A percentile compares a stretch with the other conserved stretches of the same genome.
Evolutionary conservation across 305 asterid genomes (phyloP).

Genomic region (Fraxinus floribunda): DNA sequence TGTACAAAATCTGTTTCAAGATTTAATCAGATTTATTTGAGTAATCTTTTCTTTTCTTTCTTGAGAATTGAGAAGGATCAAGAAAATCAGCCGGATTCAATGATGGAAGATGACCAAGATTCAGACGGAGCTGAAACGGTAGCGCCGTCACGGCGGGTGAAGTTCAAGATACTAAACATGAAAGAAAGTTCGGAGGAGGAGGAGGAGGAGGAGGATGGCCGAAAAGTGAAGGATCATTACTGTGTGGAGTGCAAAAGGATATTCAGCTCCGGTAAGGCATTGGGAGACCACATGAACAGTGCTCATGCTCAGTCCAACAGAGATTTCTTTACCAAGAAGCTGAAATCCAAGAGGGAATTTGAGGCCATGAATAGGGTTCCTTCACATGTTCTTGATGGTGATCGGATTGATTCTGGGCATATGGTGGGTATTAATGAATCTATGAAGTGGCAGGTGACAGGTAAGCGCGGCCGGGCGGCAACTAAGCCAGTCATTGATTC

Average conservation of each 20-base stretch:
- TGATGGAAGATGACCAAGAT: background rate
- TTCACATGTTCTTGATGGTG: background rate
- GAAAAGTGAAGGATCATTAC: slow-evolving; percentile 25
- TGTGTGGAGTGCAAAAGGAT: slow-evolving; percentile 46
- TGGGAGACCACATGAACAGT: slow-evolving; percentile 83
- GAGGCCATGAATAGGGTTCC: background rate
- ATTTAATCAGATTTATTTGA: background rate
- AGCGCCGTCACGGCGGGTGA: background rate
- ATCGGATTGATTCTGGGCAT: background rate
- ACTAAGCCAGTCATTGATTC: background rate
- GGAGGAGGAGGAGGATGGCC: background rate
- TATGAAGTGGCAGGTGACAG: slow-evolving; percentile 36
- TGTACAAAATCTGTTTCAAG: background rate
- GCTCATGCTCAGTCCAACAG: slow-evolving; percentile 71
- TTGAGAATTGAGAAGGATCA: background rate
- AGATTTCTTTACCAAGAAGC: slow-evolving; percentile 36
- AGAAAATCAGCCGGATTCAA: background rate
- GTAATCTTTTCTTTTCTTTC: background rate
- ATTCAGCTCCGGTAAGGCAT: slow-evolving; percentile 65
- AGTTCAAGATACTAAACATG: background rate
- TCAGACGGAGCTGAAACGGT: background rate
- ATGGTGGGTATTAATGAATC: background rate
- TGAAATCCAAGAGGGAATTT: slow-evolving; percentile 17
- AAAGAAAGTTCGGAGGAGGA: background rate
- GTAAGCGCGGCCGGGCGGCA: slow-evolving; percentile 29